phyloP scores from a whole-genome alignment of 2,329 filamentous ascomycete genomes.

The Microcera coccophila region DNA sequence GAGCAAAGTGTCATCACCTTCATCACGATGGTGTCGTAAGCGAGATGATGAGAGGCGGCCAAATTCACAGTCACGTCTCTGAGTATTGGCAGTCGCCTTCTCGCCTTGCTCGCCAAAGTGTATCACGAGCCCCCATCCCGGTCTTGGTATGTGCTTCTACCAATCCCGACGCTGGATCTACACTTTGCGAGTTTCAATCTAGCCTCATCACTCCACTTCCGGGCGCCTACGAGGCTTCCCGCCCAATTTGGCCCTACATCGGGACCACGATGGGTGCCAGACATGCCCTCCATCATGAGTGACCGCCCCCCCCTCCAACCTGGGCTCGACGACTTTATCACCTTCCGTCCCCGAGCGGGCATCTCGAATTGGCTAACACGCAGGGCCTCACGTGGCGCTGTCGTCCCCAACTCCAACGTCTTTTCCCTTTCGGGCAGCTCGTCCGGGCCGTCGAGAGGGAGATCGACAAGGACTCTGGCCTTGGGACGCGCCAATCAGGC shows the following conservation, averaged over 20 bases:
- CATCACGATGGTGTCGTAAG: too few relatives aligned
- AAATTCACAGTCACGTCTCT: too few relatives aligned
- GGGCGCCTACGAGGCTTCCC: background rate
- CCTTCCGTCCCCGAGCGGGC: background rate
- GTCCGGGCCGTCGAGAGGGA: conserved; percentile 7
- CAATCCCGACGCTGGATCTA: background rate
- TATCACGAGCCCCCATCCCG: too few relatives aligned
- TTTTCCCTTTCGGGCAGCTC: conserved; percentile 22
- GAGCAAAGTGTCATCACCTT: too few relatives aligned
- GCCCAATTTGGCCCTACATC: too few relatives aligned
- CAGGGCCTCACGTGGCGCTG: background rate
- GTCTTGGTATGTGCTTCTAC: too few relatives aligned
- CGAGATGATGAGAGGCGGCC: too few relatives aligned
- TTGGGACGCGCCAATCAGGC: background rate
- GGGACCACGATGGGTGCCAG: too few relatives aligned
- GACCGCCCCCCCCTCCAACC: background rate
- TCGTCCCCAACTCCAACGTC: conserved; percentile 5
- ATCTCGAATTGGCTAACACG: background rate
- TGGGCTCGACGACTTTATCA: background rate
- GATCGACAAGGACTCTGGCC: background rate
- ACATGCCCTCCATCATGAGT: too few relatives aligned
- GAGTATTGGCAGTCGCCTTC: too few relatives aligned
- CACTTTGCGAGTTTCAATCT: background rate
- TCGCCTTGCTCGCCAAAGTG: too few relatives aligned
- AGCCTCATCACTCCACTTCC: background rate